A percentile compares a stretch with the other conserved stretches of the same genome.
Conservation (phyloP, 352 stramenopile species). For the Phytopythium mirpurense region DNA sequence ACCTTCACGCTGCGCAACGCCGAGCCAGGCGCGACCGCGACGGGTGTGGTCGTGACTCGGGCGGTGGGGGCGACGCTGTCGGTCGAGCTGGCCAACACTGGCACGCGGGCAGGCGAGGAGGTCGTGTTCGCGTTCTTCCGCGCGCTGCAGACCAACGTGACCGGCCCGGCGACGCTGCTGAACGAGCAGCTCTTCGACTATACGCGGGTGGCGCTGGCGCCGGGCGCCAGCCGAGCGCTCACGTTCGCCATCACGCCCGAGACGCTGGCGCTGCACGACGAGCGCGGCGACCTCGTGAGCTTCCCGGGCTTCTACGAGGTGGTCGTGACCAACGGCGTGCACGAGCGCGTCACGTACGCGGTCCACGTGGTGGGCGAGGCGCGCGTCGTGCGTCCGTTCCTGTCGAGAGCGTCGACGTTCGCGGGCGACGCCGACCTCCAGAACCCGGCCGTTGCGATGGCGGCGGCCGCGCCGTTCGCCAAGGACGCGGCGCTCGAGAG, state of each 20-base stretch:
- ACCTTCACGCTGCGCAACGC: constrained; percentile 42
- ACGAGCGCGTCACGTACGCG: constrained; percentile 58
- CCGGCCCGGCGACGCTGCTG: constrained; percentile 47
- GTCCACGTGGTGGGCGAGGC: constrained; percentile 43
- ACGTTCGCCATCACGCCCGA: constrained; percentile 36
- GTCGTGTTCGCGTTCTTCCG: constrained; percentile 80
- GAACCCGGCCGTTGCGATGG: neutral
- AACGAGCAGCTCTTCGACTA: constrained; percentile 80
- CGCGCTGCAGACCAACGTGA: constrained; percentile 48
- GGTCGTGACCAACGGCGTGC: constrained; percentile 66
- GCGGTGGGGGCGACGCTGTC: constrained; percentile 36
- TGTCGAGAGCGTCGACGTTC: constrained; percentile 6
- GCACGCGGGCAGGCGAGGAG: constrained; percentile 48
- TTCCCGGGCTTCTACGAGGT: constrained; percentile 74
- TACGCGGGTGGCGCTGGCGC: constrained; percentile 41
- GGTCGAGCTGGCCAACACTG: constrained; percentile 55
- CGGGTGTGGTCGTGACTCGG: constrained; percentile 25
- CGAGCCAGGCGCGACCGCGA: neutral
- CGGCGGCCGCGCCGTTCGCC: neutral
- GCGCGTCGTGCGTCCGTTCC: constrained; percentile 40
- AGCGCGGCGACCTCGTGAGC: constrained; percentile 40
- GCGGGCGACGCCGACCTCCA: neutral
- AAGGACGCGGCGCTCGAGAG: too few relatives aligned
- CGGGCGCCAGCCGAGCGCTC: constrained; percentile 28
- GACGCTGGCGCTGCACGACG: constrained; percentile 54